These are phyloP conservation scores for Groenewaldozyma auringiensis DNA, from an alignment of 1,139 yeast species.

Conservation along the genomic window DNA sequence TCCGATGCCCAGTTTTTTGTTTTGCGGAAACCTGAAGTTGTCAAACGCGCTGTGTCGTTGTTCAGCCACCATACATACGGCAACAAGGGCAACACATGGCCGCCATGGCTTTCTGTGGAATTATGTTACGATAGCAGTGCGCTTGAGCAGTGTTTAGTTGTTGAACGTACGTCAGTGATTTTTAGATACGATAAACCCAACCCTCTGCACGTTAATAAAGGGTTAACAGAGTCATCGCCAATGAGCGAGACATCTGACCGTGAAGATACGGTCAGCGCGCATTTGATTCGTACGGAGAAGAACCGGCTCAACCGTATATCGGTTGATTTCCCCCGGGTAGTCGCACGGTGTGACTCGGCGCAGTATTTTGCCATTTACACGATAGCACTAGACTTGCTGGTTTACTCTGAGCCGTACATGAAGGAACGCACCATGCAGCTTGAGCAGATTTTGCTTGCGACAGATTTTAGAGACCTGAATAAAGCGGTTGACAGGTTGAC, in stretches of 20 bases:
- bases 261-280: conserved; percentile 10
- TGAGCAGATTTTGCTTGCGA: conserved; percentile 57
- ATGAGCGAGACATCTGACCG: not conserved
- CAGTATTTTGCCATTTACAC: conserved; percentile 66
- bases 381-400: conserved; percentile 55
- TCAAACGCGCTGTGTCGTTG: conserved; percentile 37
- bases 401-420: conserved; percentile 57
- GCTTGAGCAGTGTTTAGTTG: conserved; percentile 48
- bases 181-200: conserved; percentile 62
- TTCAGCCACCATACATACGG: conserved; percentile 37
- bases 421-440: conserved; percentile 52
- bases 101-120: conserved; percentile 73
- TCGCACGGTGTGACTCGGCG: conserved; percentile 60
- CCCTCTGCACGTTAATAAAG: conserved; percentile 41
- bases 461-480: conserved; percentile 57
- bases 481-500: conserved; percentile 48
- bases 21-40: conserved; percentile 43
- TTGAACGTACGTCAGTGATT: conserved; percentile 57
- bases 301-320: conserved; percentile 38
- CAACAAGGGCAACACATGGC: conserved; percentile 47
- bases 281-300: conserved; percentile 28
- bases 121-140: conserved; percentile 62
- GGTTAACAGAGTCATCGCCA: not conserved
- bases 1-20: conserved; percentile 68
- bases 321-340: conserved; percentile 63